Conservation (phyloP, 257 asterid genomes). For the Penstemon newberryi region DNA sequence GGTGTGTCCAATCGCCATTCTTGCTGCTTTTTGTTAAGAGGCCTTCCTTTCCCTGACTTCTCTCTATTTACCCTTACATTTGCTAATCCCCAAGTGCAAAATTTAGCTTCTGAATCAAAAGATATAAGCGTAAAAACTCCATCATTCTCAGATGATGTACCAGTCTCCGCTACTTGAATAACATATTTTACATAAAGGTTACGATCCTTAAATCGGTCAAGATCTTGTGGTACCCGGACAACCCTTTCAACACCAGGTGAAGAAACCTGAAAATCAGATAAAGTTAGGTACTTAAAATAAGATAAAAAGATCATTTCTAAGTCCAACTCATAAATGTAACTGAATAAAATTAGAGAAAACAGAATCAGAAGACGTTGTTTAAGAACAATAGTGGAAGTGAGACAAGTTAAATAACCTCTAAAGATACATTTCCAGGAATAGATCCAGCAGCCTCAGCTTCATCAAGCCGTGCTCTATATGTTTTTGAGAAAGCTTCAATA, state of each 20-base stretch:
- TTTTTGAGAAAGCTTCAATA: slow-evolving; percentile 70
- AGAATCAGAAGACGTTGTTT: slow-evolving; percentile 1
- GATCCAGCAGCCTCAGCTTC: slow-evolving; percentile 69
- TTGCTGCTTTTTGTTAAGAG: slow-evolving; percentile 78
- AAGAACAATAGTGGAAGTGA: slow-evolving; percentile 8
- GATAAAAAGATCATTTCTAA: neutral
- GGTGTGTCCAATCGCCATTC: slow-evolving; percentile 80
- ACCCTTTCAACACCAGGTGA: slow-evolving; percentile 89
- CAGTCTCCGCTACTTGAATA: slow-evolving; percentile 38
- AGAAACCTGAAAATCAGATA: slow-evolving; percentile 56
- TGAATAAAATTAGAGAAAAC: neutral
- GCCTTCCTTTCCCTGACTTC: slow-evolving; percentile 87
- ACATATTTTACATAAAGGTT: slow-evolving; percentile 67
- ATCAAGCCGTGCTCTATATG: slow-evolving; percentile 61
- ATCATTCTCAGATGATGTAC: slow-evolving; percentile 52
- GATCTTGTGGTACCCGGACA: slow-evolving; percentile 73
- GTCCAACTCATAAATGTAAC: neutral
- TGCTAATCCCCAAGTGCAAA: slow-evolving; percentile 84
- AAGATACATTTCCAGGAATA: slow-evolving; percentile 57
- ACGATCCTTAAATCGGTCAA: slow-evolving; percentile 83
- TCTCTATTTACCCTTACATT: slow-evolving; percentile 82
- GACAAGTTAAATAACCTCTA: slow-evolving; percentile 57
- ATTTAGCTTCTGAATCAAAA: slow-evolving; percentile 43
- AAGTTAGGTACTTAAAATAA: neutral
- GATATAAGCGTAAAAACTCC: slow-evolving; percentile 70